Evolutionary conservation across 352 stramenopile species (phyloP).

Genomic region (Phytophthora sansomeana): DNA sequence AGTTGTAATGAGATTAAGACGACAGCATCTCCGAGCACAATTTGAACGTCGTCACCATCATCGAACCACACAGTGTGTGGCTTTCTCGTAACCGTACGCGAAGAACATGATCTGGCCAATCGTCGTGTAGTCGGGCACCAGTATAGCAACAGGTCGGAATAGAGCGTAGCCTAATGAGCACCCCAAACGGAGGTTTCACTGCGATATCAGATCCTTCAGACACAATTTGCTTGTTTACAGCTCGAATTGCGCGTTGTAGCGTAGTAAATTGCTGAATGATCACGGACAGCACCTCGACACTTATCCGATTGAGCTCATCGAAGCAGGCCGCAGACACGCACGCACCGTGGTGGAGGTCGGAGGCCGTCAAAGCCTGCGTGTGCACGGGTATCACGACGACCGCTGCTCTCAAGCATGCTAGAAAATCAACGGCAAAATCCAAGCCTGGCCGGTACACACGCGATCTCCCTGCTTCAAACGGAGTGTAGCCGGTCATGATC

Average conservation of each 20-base stretch:
- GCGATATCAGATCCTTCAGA: conserved; percentile 96
- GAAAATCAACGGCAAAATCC: conserved; percentile 97
- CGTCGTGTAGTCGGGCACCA: conserved; percentile 96
- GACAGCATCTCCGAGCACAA: conserved; percentile 96
- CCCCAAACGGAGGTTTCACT: conserved; percentile 93
- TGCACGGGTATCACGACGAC: conserved; percentile 97
- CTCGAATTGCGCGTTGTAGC: conserved; percentile 88
- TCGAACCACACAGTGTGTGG: conserved; percentile 92
- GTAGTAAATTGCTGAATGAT: conserved; percentile 89
- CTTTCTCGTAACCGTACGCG: conserved; percentile 94
- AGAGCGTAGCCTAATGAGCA: conserved; percentile 97
- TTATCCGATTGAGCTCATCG: conserved; percentile 97
- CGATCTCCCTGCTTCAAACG: conserved; percentile 73
- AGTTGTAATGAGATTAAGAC: conserved; percentile 96
- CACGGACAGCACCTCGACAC: conserved; percentile 93
- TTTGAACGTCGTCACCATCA: conserved; percentile 97
- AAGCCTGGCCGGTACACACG: conserved; percentile 97
- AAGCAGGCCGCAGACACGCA: no score
- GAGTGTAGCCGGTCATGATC: conserved; percentile 43
- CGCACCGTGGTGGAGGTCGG: no score
- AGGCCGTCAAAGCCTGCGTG: no score
- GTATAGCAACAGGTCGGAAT: conserved; percentile 97
- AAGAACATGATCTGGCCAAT: conserved; percentile 98
- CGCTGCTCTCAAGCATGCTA: conserved; percentile 95
- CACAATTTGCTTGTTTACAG: conserved; percentile 88